A percentile compares a stretch with the other conserved stretches of the same genome.
Conservation (phyloP, 331 rosid species). For the Dryas integrifolia region DNA sequence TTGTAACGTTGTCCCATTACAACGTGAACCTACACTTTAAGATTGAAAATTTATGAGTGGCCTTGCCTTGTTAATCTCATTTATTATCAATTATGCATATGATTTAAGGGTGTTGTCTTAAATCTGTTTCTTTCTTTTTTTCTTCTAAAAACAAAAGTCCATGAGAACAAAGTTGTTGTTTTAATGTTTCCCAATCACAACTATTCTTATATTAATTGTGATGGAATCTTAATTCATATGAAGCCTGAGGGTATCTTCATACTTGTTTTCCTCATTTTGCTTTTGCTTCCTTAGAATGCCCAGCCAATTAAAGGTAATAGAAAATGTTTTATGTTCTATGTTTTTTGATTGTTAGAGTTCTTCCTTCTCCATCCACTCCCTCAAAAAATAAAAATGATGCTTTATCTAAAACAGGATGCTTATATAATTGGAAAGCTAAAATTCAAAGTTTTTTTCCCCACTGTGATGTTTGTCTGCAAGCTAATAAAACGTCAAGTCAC, state of each 20-base stretch:
- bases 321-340: background rate
- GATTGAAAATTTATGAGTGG: slow-evolving; percentile 15
- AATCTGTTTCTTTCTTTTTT: background rate
- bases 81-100: slow-evolving; percentile 13
- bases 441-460: background rate
- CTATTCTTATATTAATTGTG: background rate
- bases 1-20: background rate
- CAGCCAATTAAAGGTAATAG: background rate
- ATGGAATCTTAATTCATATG: slow-evolving; percentile 9
- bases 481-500: background rate
- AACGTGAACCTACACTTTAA: slow-evolving; percentile 8
- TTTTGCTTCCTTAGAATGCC: background rate
- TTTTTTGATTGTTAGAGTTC: background rate
- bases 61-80: slow-evolving; percentile 6
- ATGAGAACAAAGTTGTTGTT: slow-evolving; percentile 9
- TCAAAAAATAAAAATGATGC: background rate
- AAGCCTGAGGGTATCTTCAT: background rate
- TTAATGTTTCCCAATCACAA: background rate
- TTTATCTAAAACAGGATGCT: background rate
- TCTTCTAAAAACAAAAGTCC: slow-evolving; percentile 1
- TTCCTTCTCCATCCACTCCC: background rate
- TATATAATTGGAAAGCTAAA: background rate
- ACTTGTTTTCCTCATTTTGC: slow-evolving; percentile 6
- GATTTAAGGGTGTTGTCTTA: background rate
- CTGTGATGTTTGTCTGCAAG: slow-evolving; percentile 1